These are phyloP conservation scores for Hirsutella minnesotensis DNA, from an alignment of 2,329 filamentous ascomycete genomes.

Conservation along the genomic window DNA sequence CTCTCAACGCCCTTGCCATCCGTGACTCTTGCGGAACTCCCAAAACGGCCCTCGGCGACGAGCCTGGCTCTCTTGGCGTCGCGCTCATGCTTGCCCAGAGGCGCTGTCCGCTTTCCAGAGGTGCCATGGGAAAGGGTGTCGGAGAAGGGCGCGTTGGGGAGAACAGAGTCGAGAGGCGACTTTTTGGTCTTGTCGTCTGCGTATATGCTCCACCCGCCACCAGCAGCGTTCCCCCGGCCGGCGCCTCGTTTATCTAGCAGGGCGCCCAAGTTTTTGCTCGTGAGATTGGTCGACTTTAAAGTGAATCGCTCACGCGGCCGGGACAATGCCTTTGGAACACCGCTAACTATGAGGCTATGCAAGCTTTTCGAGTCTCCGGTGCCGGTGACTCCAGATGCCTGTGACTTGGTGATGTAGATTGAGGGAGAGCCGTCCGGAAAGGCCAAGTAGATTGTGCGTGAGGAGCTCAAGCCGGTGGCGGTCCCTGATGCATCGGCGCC, in stretches of 20 bases:
- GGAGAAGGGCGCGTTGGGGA: conserved; percentile 36
- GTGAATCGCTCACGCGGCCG: conserved; percentile 60
- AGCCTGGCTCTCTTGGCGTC: conserved; percentile 46
- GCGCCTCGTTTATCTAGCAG: conserved; percentile 59
- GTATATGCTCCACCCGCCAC: conserved; percentile 72
- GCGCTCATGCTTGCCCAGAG: conserved; percentile 16
- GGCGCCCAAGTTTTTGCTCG: conserved; percentile 58
- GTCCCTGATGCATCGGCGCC: conserved; percentile 16
- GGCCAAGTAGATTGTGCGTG: conserved; percentile 64
- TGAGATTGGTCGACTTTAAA: conserved; percentile 54
- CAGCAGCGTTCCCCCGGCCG: conserved; percentile 57
- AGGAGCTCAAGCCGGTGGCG: conserved; percentile 44
- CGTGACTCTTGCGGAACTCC: conserved; percentile 39
- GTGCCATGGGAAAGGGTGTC: conserved; percentile 15
- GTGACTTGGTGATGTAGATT: conserved; percentile 52
- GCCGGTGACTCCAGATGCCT: conserved; percentile 27
- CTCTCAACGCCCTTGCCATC: conserved; percentile 52
- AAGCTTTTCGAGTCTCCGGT: conserved; percentile 49
- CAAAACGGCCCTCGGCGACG: conserved; percentile 60
- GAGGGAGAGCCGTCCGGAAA: conserved; percentile 73
- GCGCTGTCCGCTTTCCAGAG: conserved; percentile 16
- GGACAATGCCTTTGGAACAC: conserved; percentile 73
- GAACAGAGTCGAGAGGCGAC: conserved; percentile 41
- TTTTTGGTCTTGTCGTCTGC: conserved; percentile 46
- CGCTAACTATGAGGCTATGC: conserved; percentile 60